phyloP scores from a whole-genome alignment of 805 yeast species.

The Ogataea pini region DNA sequence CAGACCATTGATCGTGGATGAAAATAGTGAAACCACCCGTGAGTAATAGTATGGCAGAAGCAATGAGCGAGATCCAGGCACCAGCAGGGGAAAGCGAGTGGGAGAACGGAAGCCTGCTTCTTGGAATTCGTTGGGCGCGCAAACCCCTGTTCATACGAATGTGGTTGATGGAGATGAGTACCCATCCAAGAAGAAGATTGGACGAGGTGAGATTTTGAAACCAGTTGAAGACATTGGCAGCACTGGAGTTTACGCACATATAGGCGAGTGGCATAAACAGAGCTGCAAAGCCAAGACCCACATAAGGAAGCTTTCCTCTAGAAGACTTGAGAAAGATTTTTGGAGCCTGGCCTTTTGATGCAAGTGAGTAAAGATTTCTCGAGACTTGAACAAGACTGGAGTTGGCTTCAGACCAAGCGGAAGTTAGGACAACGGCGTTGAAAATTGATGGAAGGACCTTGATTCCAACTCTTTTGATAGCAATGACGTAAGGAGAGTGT shows the following conservation, averaged over 20 bases:
- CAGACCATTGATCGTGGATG: constrained; percentile 34
- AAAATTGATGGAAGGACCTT: constrained; percentile 66
- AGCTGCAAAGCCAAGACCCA: constrained; percentile 49
- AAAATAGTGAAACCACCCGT: constrained; percentile 41
- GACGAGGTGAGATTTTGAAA: constrained; percentile 59
- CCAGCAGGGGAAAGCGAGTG: constrained; percentile 30
- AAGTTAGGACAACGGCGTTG: constrained; percentile 59
- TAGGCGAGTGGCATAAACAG: constrained; percentile 53
- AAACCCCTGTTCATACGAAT: constrained; percentile 36
- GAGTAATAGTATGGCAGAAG: constrained; percentile 31
- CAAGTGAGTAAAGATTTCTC: constrained; percentile 64
- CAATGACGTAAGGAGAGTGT: constrained; percentile 75
- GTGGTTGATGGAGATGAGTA: constrained; percentile 48
- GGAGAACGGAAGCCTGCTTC: constrained; percentile 37
- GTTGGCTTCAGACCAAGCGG: constrained; percentile 61
- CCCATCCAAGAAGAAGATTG: constrained; percentile 61
- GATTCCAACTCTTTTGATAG: constrained; percentile 63
- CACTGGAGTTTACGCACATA: constrained; percentile 58
- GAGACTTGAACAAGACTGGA: constrained; percentile 68
- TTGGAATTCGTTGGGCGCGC: constrained; percentile 41
- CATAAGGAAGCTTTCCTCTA: constrained; percentile 53
- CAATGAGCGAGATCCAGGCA: constrained; percentile 36
- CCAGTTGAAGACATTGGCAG: constrained; percentile 62
- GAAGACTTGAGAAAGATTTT: constrained; percentile 56
- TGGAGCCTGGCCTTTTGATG: constrained; percentile 72